phyloP scores from a whole-genome alignment of 768 basidiomycete species.

The Kwoniella shandongensis region DNA sequence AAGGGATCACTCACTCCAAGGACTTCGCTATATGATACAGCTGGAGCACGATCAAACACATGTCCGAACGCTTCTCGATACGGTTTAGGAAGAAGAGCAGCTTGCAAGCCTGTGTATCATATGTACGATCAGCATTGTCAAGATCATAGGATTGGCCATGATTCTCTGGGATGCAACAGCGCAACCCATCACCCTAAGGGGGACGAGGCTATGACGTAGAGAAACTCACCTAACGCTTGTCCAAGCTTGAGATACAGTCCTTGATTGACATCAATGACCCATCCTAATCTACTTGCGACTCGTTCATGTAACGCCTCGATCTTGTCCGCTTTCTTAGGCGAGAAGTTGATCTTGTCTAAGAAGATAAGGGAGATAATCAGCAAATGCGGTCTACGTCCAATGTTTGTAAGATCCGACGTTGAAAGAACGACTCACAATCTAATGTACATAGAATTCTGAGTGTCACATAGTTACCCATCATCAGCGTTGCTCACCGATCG shows the following conservation, averaged over 20 bases:
- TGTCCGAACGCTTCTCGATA: slow-evolving; percentile 77
- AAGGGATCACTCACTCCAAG: slow-evolving; percentile 57
- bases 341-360: slow-evolving; percentile 89
- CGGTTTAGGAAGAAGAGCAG: slow-evolving; percentile 76
- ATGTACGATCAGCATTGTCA: slow-evolving; percentile 50
- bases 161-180: no score
- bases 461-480: slow-evolving; percentile 7
- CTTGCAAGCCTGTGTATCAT: slow-evolving; percentile 80
- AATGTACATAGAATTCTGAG: slow-evolving; percentile 44
- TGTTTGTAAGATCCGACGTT: no score
- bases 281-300: slow-evolving; percentile 72
- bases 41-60: slow-evolving; percentile 85
- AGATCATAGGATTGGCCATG: no score
- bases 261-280: slow-evolving; percentile 73
- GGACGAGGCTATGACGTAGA: neutral
- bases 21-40: slow-evolving; percentile 71
- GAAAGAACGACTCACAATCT: slow-evolving; percentile 49
- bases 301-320: slow-evolving; percentile 82
- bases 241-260: slow-evolving; percentile 57
- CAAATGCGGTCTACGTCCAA: no score
- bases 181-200: no score
- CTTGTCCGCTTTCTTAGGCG: slow-evolving; percentile 62
- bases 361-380: slow-evolving; percentile 26
- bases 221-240: slow-evolving; percentile 47
- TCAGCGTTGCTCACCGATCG: neutral